These are phyloP conservation scores for Ceratocystis colombiana DNA, from an alignment of 2,329 filamentous ascomycete genomes.

Conservation along the genomic window DNA sequence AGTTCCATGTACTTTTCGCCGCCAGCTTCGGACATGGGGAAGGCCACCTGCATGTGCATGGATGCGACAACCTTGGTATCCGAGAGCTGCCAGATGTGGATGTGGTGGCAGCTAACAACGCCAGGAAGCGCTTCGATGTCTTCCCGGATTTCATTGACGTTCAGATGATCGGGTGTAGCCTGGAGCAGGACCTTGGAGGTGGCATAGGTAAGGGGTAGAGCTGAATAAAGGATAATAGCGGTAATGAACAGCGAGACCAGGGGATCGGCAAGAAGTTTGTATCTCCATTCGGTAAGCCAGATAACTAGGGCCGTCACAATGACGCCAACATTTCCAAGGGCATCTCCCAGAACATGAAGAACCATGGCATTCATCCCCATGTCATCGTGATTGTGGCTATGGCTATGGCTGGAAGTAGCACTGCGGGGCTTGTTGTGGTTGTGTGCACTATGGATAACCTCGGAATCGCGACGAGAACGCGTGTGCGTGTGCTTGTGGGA, in stretches of 20 bases:
- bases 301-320: constrained; percentile 77
- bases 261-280: constrained; percentile 81
- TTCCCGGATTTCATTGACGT: constrained; percentile 79
- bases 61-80: constrained; percentile 91
- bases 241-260: constrained; percentile 91
- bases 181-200: constrained; percentile 85
- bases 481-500: constrained; percentile 23
- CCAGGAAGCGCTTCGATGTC: constrained; percentile 80
- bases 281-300: constrained; percentile 75
- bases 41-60: constrained; percentile 84
- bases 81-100: constrained; percentile 95
- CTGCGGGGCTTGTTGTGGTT: constrained; percentile 70
- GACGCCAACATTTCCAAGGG: constrained; percentile 76
- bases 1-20: constrained; percentile 81
- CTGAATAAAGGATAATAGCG: constrained; percentile 60
- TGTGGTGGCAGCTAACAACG: constrained; percentile 82
- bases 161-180: constrained; percentile 80
- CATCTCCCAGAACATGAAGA: constrained; percentile 68
- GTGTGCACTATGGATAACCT: constrained; percentile 56
- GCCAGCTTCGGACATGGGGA: constrained; percentile 74
- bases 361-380: constrained; percentile 91
- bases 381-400: constrained; percentile 71
- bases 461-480: constrained; percentile 39
- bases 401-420: constrained; percentile 45
- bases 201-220: constrained; percentile 67